phyloP scores from a whole-genome alignment of 78 protist species.

The slime mould (Dictyostelium discoideum) region DNA sequence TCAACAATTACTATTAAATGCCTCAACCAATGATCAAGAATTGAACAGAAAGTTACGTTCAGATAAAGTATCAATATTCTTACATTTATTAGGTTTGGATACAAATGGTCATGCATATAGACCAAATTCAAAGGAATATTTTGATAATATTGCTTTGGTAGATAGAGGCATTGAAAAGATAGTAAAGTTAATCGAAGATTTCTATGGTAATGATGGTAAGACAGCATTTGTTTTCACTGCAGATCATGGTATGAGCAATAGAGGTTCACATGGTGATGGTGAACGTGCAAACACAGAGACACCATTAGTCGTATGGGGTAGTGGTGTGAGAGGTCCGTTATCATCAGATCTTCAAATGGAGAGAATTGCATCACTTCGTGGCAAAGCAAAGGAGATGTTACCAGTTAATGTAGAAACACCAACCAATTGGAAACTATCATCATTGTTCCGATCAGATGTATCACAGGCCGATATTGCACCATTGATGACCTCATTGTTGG shows the following conservation, averaged over 20 bases:
- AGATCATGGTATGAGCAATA: constrained; percentile 95
- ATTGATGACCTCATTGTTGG: constrained; percentile 85
- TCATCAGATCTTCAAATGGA: constrained; percentile 37
- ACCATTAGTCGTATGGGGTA: constrained; percentile 94
- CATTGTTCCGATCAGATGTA: constrained; percentile 77
- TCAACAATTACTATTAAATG: constrained; percentile 42
- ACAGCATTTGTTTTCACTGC: constrained; percentile 91
- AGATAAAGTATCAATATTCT: constrained; percentile 72
- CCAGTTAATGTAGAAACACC: constrained; percentile 51
- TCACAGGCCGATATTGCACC: constrained; percentile 93
- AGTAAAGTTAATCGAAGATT: constrained; percentile 34
- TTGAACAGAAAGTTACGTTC: not conserved
- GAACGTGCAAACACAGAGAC: constrained; percentile 90
- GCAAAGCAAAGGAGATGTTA: constrained; percentile 50
- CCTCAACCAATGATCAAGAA: constrained; percentile 47
- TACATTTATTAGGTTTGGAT: constrained; percentile 94
- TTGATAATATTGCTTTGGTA: constrained; percentile 65
- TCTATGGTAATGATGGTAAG: constrained; percentile 68
- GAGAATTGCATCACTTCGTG: constrained; percentile 53
- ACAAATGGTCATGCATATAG: constrained; percentile 90
- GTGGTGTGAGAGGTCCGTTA: constrained; percentile 86
- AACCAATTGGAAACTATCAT: constrained; percentile 51
- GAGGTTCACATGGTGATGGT: constrained; percentile 94
- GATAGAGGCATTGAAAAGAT: constrained; percentile 81
- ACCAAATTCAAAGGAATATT: constrained; percentile 86